Percentiles rank a stretch among this genome's conserved stretches.
Evolutionary conservation across 2,329 filamentous ascomycete genomes (phyloP).

Genomic region (Geosmithia morbida): DNA sequence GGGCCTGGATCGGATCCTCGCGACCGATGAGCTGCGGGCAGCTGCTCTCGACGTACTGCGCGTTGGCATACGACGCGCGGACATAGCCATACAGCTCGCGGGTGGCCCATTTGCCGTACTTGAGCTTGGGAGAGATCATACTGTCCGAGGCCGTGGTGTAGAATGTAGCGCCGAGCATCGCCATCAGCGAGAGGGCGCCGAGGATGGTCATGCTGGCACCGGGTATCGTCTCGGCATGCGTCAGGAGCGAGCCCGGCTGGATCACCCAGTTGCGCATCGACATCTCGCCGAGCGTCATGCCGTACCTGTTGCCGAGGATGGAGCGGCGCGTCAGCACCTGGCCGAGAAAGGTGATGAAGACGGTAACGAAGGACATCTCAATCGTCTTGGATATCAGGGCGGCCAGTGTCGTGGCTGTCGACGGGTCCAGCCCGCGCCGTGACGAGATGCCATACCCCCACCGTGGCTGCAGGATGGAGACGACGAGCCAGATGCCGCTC

Average conservation of each 20-base stretch:
- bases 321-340: conserved; percentile 61
- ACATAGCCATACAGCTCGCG: conserved; percentile 40
- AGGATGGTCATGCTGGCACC: conserved; percentile 50
- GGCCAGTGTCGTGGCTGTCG: conserved; percentile 53
- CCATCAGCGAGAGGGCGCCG: conserved; percentile 48
- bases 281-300: conserved; percentile 63
- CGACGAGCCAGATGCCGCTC: conserved; percentile 50
- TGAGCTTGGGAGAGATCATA: conserved; percentile 59
- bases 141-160: conserved; percentile 68
- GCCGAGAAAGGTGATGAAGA: conserved; percentile 61
- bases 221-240: conserved; percentile 49
- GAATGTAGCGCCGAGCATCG: conserved; percentile 51
- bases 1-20: conserved; percentile 22
- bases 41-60: conserved; percentile 32
- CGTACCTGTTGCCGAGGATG: conserved; percentile 41
- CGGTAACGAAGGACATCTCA: conserved; percentile 64
- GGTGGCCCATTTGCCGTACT: conserved; percentile 35
- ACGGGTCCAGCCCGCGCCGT: conserved; percentile 38
- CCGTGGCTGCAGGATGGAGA: conserved; percentile 46
- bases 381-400: conserved; percentile 62
- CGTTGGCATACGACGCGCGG: conserved; percentile 48
- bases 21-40: conserved; percentile 48
- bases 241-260: conserved; percentile 58
- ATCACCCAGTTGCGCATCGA: conserved; percentile 65
- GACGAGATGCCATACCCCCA: conserved; percentile 44